Evolutionary conservation across 1,284 basidiomycete genomes (phyloP).

Genomic region (Ustilago trichophora): DNA sequence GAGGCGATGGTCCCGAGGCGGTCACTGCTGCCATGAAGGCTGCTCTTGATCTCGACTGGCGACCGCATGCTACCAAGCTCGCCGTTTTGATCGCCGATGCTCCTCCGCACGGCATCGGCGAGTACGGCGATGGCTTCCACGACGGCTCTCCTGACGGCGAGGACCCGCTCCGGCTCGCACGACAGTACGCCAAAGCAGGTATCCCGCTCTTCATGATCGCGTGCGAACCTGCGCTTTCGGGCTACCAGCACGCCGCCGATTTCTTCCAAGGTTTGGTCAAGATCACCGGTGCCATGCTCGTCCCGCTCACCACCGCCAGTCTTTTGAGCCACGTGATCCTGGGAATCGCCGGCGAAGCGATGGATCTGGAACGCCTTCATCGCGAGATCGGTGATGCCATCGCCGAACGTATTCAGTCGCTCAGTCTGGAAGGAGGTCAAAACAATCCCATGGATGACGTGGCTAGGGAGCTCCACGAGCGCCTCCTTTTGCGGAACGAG

Average conservation of each 20-base stretch:
- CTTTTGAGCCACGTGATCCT: constrained; percentile 97
- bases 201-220: constrained; percentile 74
- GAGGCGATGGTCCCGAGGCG: constrained; percentile 97
- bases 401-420: constrained; percentile 85
- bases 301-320: constrained; percentile 94
- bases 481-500: constrained; percentile 88
- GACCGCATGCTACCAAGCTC: constrained; percentile 89
- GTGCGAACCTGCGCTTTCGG: constrained; percentile 94
- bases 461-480: constrained; percentile 89
- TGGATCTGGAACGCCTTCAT: constrained; percentile 95
- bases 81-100: constrained; percentile 85
- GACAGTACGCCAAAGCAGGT: constrained; percentile 86
- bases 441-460: constrained; percentile 82
- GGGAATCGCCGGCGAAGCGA: constrained; percentile 94
- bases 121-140: constrained; percentile 79
- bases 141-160: constrained; percentile 71
- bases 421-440: constrained; percentile 74
- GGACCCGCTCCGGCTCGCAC: constrained; percentile 87
- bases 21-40: constrained; percentile 93
- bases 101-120: constrained; percentile 80
- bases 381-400: constrained; percentile 92
- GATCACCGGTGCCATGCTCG: constrained; percentile 78
- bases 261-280: constrained; percentile 75
- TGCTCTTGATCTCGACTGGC: constrained; percentile 76
- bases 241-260: constrained; percentile 76